Base-by-base conservation (phyloP, 495 filamentous ascomycete genomes). In the Penicillium alfredii region DNA sequence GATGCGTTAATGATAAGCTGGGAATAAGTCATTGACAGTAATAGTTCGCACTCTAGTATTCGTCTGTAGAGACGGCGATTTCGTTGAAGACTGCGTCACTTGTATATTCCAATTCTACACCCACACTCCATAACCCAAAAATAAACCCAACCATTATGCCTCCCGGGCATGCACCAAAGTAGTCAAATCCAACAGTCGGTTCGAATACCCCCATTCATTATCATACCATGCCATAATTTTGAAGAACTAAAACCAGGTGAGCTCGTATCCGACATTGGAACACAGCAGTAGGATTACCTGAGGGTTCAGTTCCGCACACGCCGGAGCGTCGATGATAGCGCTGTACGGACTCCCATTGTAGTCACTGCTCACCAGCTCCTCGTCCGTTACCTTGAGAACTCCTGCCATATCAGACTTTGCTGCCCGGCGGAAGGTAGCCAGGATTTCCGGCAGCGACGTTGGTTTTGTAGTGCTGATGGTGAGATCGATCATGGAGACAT, bases 141-240 rank as follows among this genome's bases (percentile, higher is more conserved):
- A 8, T 10, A 19, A 30, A 30, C 8, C n/a, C n/a, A n/a, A 33
- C 45, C 26, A 50, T 10, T 21, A 16, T 32, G 35, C 35, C 40
- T 52, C 44, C 30, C 38, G 41, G 42, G 33, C 40, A 33, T 54
- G 45, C 24, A 53, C 49, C 20, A 39, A 32, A 31, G 44, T 49
- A 15, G 60, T 49, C 54, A 59, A 47, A 36, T 62, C 58, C 30
- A 62, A 40, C 26, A 62, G 37, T 6, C 58, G 53, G 38, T 52
- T 62, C 8, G 58, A 62, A 42, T 62, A 62, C 20, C 58, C 58
- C 58, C 58, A 62, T 35, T 62, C 58, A 11, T 62, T 62, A 28
- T 60, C 58, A 32, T 62, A 62, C 58, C 58, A 62, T 8, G 56
- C 58, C 46, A 62, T 62, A 24, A 62, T 62, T 30, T 62, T 62